Conservation (phyloP, 73 alveolate species). For the Paramecium bursaria region DNA sequence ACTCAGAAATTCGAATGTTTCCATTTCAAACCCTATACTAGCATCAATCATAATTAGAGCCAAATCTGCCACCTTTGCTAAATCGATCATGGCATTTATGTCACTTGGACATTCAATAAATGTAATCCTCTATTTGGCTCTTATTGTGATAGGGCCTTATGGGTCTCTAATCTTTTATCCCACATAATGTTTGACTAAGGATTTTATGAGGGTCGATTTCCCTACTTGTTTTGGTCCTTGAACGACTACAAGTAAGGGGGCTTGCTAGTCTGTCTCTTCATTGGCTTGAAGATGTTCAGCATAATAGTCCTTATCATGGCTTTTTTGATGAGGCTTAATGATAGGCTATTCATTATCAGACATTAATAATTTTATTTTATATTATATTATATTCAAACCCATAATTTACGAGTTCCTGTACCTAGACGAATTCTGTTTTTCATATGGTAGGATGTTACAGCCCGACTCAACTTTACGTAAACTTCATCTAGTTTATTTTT, state of each 20-base stretch:
- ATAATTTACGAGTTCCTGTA: no score
- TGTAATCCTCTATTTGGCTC: slow-evolving; percentile 94
- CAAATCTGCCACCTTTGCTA: slow-evolving; percentile 97
- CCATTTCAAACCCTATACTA: slow-evolving; percentile 99
- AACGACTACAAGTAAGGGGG: slow-evolving; percentile 49
- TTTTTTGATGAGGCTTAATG: slow-evolving; percentile 47
- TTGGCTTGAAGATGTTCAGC: slow-evolving; percentile 49
- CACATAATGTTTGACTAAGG: slow-evolving; percentile 97
- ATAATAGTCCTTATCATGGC: slow-evolving; percentile 47
- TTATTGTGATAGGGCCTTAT: slow-evolving; percentile 92
- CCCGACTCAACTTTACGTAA: no score
- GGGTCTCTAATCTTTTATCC: slow-evolving; percentile 87
- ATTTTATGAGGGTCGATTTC: slow-evolving; percentile 98
- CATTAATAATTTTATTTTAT: slow-evolving; percentile 18
- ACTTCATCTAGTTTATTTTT: slow-evolving; percentile 27
- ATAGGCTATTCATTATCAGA: slow-evolving; percentile 52
- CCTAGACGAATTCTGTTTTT: no score
- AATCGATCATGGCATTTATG: slow-evolving; percentile 97
- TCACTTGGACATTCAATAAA: slow-evolving; percentile 99
- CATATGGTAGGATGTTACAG: no score
- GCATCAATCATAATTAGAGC: slow-evolving; percentile 98
- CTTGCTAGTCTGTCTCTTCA: slow-evolving; percentile 51
- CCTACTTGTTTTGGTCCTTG: slow-evolving; percentile 87
- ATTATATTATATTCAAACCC: no score
- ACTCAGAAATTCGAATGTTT: slow-evolving; percentile 99